Evolutionary conservation across 768 basidiomycete genomes (phyloP).

Genomic region (Termitomyces sp.): DNA sequence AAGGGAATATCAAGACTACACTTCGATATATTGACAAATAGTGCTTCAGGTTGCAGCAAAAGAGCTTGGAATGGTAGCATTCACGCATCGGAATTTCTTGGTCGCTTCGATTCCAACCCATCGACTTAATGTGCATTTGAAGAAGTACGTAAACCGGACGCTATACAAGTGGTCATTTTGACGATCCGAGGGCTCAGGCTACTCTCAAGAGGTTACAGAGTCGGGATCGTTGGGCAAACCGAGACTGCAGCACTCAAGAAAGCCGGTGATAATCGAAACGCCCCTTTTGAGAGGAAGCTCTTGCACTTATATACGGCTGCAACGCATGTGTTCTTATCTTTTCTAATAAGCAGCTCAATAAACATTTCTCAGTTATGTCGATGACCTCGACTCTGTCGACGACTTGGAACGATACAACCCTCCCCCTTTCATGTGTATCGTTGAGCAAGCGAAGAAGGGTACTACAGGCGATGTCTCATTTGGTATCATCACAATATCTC

Average conservation of each 20-base stretch:
- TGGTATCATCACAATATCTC: slow-evolving; percentile 74
- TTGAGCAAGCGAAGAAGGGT: slow-evolving; percentile 48
- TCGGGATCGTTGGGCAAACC: slow-evolving; percentile 76
- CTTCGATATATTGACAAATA: not conserved
- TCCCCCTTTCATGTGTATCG: slow-evolving; percentile 66
- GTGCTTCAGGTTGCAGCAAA: slow-evolving; percentile 56
- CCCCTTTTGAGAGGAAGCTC: slow-evolving; percentile 68
- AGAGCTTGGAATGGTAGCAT: slow-evolving; percentile 77
- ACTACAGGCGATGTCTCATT: slow-evolving; percentile 39
- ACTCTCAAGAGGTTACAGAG: slow-evolving; percentile 73
- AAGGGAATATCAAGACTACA: slow-evolving; percentile 1
- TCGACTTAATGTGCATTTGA: slow-evolving; percentile 64
- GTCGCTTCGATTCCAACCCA: slow-evolving; percentile 72
- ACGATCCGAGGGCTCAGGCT: slow-evolving; percentile 33
- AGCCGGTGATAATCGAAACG: slow-evolving; percentile 66
- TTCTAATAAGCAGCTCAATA: not conserved
- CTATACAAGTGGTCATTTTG: not conserved
- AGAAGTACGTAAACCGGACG: slow-evolving; percentile 45
- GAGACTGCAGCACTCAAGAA: slow-evolving; percentile 92
- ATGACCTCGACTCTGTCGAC: slow-evolving; percentile 67
- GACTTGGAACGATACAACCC: slow-evolving; percentile 49
- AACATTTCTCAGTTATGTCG: slow-evolving; percentile 61
- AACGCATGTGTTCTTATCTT: slow-evolving; percentile 53
- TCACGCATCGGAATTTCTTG: slow-evolving; percentile 63
- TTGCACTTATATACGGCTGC: slow-evolving; percentile 81